Conservation (phyloP, 2,329 filamentous ascomycete species). For the Scedosporium boydii region DNA sequence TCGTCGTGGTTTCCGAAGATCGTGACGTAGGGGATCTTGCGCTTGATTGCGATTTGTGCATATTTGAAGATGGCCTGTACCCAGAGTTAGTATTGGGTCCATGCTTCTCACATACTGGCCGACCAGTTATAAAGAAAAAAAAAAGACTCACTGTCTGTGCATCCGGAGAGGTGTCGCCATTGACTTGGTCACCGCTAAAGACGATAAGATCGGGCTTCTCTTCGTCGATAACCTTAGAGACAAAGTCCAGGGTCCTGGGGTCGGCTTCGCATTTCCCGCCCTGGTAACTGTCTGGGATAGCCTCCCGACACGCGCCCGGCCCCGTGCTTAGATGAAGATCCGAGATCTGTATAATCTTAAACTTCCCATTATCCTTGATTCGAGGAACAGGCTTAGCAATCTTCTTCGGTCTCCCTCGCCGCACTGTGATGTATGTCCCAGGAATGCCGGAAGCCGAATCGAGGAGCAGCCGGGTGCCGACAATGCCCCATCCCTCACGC, state of each 20-base stretch:
- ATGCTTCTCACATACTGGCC: background rate
- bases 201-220: slow-evolving; percentile 92
- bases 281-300: slow-evolving; percentile 64
- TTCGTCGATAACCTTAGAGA: slow-evolving; percentile 73
- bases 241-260: slow-evolving; percentile 81
- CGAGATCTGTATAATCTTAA: slow-evolving; percentile 96
- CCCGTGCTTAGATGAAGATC: slow-evolving; percentile 92
- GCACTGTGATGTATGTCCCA: slow-evolving; percentile 67
- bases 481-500: slow-evolving; percentile 73
- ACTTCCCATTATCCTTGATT: slow-evolving; percentile 80
- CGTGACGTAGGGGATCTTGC: slow-evolving; percentile 81
- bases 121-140: background rate
- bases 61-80: slow-evolving; percentile 82
- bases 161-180: slow-evolving; percentile 86
- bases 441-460: slow-evolving; percentile 51
- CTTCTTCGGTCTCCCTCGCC: slow-evolving; percentile 48
- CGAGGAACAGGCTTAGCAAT: slow-evolving; percentile 62
- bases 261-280: slow-evolving; percentile 83
- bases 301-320: slow-evolving; percentile 73
- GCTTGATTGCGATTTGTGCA: slow-evolving; percentile 71
- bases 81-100: background rate
- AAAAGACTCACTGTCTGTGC: slow-evolving; percentile 59
- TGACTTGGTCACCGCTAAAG: slow-evolving; percentile 88
- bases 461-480: slow-evolving; percentile 63
- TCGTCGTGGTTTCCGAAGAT: slow-evolving; percentile 99